Conservation (phyloP, 768 basidiomycete species). For the Heimioporus sp. region DNA sequence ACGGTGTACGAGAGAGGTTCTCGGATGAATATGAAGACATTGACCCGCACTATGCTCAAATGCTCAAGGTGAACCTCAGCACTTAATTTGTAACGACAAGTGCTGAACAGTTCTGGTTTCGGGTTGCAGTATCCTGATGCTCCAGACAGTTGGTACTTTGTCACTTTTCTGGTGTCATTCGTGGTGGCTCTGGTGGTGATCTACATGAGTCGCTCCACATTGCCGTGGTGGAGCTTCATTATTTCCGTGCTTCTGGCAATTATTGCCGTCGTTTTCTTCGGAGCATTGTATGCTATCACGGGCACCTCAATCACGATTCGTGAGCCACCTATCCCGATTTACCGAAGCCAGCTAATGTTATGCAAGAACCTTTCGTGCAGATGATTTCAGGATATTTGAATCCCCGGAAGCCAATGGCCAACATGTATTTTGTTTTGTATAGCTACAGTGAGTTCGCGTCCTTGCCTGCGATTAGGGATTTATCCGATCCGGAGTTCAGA, state of each 20-base stretch:
- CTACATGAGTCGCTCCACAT: constrained; percentile 50
- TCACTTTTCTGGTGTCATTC: constrained; percentile 30
- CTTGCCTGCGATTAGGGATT: constrained; percentile 37
- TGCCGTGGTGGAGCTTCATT: constrained; percentile 61
- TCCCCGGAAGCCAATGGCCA: constrained; percentile 39
- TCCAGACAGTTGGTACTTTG: constrained; percentile 34
- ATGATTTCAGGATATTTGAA: constrained; percentile 39
- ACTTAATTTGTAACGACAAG: constrained; percentile 15
- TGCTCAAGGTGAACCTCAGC: constrained; percentile 35
- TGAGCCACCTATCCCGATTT: constrained; percentile 7
- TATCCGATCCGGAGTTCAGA: constrained; percentile 38
- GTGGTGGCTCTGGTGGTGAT: constrained; percentile 52
- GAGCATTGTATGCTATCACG: constrained; percentile 53
- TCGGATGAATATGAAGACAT: constrained; percentile 34
- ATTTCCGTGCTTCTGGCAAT: constrained; percentile 51
- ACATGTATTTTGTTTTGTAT: constrained; percentile 45
- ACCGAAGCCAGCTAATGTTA: background rate
- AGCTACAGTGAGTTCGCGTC: constrained; percentile 40
- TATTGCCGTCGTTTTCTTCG: constrained; percentile 50
- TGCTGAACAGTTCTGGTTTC: background rate
- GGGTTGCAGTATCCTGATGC: constrained; percentile 32
- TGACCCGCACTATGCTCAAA: constrained; percentile 57
- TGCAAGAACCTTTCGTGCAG: constrained; percentile 29
- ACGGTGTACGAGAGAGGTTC: constrained; percentile 20
- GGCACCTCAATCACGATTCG: constrained; percentile 23